phyloP scores from a whole-genome alignment of 2,329 filamentous ascomycete species.

The Cercospora zeae-maydis region DNA sequence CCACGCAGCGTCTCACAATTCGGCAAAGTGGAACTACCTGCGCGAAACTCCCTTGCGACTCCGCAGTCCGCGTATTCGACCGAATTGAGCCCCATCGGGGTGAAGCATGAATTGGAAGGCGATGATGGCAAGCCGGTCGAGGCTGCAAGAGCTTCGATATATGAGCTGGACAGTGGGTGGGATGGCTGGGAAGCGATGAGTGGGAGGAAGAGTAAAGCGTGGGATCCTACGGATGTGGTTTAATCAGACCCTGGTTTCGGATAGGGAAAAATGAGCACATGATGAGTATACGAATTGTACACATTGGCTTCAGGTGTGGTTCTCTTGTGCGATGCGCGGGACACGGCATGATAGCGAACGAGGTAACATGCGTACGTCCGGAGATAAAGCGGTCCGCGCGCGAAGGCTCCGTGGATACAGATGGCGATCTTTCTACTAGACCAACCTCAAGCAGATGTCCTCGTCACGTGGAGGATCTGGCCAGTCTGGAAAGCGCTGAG shows the following conservation, averaged over 20 bases:
- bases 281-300: conserved; percentile 8
- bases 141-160: conserved; percentile 16
- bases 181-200: conserved; percentile 15
- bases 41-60: neutral
- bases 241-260: neutral
- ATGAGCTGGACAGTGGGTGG: conserved; percentile 18
- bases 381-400: neutral
- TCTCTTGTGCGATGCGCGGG: neutral
- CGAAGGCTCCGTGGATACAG: no score
- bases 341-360: no score
- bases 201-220: conserved; percentile 18
- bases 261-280: neutral
- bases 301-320: neutral
- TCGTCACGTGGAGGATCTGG: no score
- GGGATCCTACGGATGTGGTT: conserved; percentile 14
- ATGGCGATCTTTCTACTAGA: no score
- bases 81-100: conserved; percentile 11
- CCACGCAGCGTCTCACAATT: conserved; percentile 1
- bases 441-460: neutral
- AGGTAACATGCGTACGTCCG: no score
- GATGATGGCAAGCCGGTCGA: conserved; percentile 9
- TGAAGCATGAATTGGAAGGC: conserved; percentile 6
- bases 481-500: no score
- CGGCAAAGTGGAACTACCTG: conserved; percentile 15
- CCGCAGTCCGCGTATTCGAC: neutral